These are phyloP conservation scores for Pascua guehoae DNA, from an alignment of 1,284 basidiomycete genomes.

Conservation along the genomic window DNA sequence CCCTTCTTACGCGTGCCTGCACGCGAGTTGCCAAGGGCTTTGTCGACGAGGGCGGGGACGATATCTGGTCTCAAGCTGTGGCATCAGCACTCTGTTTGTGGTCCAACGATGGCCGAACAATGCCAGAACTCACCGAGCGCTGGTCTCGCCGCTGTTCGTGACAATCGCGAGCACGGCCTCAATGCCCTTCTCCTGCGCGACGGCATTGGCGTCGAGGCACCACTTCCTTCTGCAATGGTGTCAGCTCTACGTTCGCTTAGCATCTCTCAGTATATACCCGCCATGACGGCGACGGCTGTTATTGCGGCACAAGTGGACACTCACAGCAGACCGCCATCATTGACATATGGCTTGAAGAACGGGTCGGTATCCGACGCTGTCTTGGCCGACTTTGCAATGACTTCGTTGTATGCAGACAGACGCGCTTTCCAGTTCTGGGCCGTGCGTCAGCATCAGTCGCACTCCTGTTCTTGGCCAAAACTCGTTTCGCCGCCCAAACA, in stretches of 20 bases:
- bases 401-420: constrained; percentile 84
- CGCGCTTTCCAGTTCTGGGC: constrained; percentile 91
- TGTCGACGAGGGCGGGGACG: constrained; percentile 87
- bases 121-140: constrained; percentile 59
- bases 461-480: too few relatives aligned
- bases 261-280: not conserved
- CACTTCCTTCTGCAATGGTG: constrained; percentile 67
- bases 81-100: not conserved
- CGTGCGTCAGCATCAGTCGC: not conserved
- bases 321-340: constrained; percentile 47
- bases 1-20: constrained; percentile 90
- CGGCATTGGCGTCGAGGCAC: constrained; percentile 86
- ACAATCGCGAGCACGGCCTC: constrained; percentile 81
- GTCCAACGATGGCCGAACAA: not conserved
- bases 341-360: constrained; percentile 83
- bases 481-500: too few relatives aligned
- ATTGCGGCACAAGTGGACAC: constrained; percentile 1
- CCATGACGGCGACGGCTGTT: too few relatives aligned
- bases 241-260: too few relatives aligned
- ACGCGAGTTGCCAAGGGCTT: constrained; percentile 86
- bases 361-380: constrained; percentile 91
- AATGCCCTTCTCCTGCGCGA: constrained; percentile 95
- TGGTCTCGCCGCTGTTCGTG: constrained; percentile 84
- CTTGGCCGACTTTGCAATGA: constrained; percentile 78
- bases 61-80: constrained; percentile 62